Evolutionary conservation across 345 rosid genomes (phyloP).

Genomic region (Pseudoturritis turrita): DNA sequence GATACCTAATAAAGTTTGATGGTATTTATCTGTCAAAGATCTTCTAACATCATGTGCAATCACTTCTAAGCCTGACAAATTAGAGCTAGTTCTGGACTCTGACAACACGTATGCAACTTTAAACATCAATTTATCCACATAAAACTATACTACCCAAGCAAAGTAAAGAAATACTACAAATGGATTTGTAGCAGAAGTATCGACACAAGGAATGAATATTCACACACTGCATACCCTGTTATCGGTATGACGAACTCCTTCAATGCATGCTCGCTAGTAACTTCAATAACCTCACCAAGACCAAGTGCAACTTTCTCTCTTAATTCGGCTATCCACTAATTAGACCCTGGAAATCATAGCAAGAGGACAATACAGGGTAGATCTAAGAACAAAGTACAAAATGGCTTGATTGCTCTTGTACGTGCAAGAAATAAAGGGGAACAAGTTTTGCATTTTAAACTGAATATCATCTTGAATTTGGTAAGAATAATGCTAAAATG

Average conservation of each 20-base stretch:
- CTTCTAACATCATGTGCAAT: not conserved
- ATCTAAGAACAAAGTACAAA: not conserved
- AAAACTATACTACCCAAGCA: constrained; percentile 5
- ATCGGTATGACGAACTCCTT: constrained; percentile 91
- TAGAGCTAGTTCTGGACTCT: not conserved
- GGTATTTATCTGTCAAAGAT: not conserved
- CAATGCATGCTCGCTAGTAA: constrained; percentile 82
- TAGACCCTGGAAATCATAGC: constrained; percentile 52
- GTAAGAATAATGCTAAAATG: not conserved
- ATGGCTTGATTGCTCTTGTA: not conserved
- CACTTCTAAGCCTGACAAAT: not conserved
- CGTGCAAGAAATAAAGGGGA: not conserved
- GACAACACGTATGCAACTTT: too few relatives aligned
- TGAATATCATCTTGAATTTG: not conserved
- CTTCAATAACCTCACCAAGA: constrained; percentile 96
- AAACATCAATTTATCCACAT: not conserved
- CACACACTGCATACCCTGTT: constrained; percentile 68
- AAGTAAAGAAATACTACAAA: not conserved
- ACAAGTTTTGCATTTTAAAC: not conserved
- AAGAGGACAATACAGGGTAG: not conserved
- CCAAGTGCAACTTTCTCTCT: constrained; percentile 97
- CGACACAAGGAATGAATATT: constrained; percentile 8
- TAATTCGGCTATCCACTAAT: constrained; percentile 81
- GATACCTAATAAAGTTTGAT: not conserved
- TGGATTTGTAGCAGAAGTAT: not conserved